Conservation (phyloP, 1,139 yeast genomes). For the Blastobotrys persicus region DNA sequence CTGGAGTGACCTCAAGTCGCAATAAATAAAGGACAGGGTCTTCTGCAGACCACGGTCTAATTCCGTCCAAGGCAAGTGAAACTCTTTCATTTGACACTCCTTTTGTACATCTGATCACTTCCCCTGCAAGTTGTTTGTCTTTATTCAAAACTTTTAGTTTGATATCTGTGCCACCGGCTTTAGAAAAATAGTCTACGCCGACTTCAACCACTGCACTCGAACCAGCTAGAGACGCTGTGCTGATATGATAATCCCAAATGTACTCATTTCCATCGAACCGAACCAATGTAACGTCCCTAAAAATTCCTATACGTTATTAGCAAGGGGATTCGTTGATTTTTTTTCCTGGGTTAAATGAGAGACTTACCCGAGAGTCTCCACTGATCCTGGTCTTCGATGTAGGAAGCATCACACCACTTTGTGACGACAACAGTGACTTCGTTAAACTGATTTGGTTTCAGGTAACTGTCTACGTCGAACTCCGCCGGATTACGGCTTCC, state of each 20-base stretch:
- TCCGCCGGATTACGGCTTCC: constrained; percentile 40
- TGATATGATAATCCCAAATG: constrained; percentile 26
- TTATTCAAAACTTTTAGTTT: constrained; percentile 5
- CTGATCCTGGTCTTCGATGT: constrained; percentile 41
- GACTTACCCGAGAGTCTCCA: constrained; percentile 38
- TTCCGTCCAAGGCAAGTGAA: constrained; percentile 11
- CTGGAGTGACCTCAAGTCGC: constrained; percentile 12
- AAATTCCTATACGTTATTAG: constrained; percentile 22
- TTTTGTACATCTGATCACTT: background rate
- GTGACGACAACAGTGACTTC: constrained; percentile 33
- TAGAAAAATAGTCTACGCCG: constrained; percentile 15
- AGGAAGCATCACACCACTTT: constrained; percentile 39
- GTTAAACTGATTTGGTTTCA: constrained; percentile 18
- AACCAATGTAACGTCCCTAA: constrained; percentile 29
- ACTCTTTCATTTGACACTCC: background rate
- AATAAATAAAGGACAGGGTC: constrained; percentile 35
- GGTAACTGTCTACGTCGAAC: constrained; percentile 30
- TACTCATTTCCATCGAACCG: constrained; percentile 24
- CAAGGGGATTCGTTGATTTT: background rate
- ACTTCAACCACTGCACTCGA: background rate
- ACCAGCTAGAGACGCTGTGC: constrained; percentile 10
- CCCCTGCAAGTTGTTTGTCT: constrained; percentile 6
- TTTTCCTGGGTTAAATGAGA: background rate
- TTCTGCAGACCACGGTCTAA: constrained; percentile 38
- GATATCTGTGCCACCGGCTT: constrained; percentile 14